Evolutionary conservation across 2,329 filamentous ascomycete species (phyloP), one percentile per base, ranked within the genome.

Genomic region (Falciphora oryzae): DNA sequence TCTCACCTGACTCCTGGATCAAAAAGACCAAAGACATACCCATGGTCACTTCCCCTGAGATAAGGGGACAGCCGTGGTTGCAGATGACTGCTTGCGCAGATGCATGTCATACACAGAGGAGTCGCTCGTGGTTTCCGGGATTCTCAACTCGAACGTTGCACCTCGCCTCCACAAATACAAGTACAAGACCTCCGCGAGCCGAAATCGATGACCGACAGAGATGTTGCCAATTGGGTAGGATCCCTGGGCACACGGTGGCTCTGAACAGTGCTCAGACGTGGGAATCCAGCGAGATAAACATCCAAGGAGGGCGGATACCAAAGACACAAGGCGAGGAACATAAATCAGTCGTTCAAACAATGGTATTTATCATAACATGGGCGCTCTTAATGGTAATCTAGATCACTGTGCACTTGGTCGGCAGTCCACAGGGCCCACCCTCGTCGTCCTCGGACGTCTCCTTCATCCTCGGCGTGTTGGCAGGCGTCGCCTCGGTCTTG

Each of bases 361-460:
- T 53, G 44, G 44, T 53, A 53, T 53, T 18, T 53, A n/a, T 53
- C 44, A 53, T 53, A 53, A n/a, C 22, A 53, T n/a, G 22, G 18
- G 10, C 22, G 44, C 44, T 53, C 38, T 27, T 25, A 28, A 44
- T 44, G 27, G 16, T 44, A 61, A 38, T 59, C 59, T 65, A 68
- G 18, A 62, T 57, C n/a, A 69, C 60, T 16, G 35, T 62, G 38
- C 68, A 69, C 65, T 69, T 69, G 28, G 61, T 38, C 4, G 68
- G 68, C 66, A 69, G 57, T 2, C 68, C 68, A 56, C 68, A 69
- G 8, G 67, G 68, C 16, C 67, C 67, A 10, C 61, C 66, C 27
- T 68, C 64, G 44, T 66, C 65, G 60, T 68, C 63, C n/a, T 65
- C 59, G 62, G 66, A 65, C 1, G 62, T 59, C 38, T 61, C 38